Base-by-base conservation (phyloP, 176 grass and related monocot species). In the Tillandsia fasciculata region DNA sequence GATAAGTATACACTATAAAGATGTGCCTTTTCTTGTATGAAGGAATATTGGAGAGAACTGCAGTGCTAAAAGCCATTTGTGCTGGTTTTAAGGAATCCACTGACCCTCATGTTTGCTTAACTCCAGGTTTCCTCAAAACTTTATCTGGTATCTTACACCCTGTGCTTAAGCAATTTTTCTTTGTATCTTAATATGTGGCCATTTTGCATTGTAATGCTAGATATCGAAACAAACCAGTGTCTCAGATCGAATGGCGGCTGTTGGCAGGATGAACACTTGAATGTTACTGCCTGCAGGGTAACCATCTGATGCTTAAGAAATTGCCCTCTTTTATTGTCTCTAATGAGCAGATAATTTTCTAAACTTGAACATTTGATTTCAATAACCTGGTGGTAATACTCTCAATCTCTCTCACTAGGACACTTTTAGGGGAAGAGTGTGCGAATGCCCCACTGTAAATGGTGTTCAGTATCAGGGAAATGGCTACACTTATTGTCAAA, bases 61-160 rank as follows among this genome's bases (percentile, higher is more conserved):
- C 82, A 0, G 87, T 99, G 13, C 89, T 99, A 10, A 93, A 84
- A 86, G 89, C 94, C 2, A 85, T 99, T 0, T 99, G 94, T 75
- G 94, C 94, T 0, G 94, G 89, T 12, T 99, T 80, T 70, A 93
- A 99, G 57, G 94, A 99, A 51, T 79, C 86, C 1, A 93, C 75
- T 0, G 94, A 88, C 70, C 94, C 94, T 53, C 72, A 61, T 75
- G 94, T 99, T 22, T 99, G 94, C 66, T 23, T 99, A 68, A 93
- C 84, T 49, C 82, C 66, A 86, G 87, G 94, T 97, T 26, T 8
- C 2, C 68, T 18, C 47, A 28, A 76, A 3, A 26, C 53, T 61
- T 4, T 18, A 5, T 9, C 56, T 61, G 56, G 22, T 61, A 20
- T 23, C 56, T 61, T 23, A 61, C 17, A n/a, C 56, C 22, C 22